A percentile compares a stretch with the other conserved stretches of the same genome.
phyloP scores from a whole-genome alignment of 2,329 filamentous ascomycete genomes.

The Lachnellula suecica region DNA sequence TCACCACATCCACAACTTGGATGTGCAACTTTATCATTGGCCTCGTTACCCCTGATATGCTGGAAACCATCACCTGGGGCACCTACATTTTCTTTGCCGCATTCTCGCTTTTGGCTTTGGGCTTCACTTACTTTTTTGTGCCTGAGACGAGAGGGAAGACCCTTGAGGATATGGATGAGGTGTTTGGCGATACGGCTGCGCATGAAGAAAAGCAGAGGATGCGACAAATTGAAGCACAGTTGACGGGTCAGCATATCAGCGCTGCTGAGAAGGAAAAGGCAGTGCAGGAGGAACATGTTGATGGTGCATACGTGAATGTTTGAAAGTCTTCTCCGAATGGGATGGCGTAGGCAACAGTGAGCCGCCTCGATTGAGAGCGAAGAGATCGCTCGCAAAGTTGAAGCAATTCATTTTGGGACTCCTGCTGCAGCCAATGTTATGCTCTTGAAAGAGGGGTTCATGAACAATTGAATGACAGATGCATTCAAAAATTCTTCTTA shows the following conservation, averaged over 20 bases:
- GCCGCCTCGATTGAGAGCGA: too few species aligned
- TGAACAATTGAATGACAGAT: too few species aligned
- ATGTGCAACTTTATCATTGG: conserved; percentile 55
- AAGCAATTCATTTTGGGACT: too few species aligned
- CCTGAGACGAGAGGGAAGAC: conserved; percentile 57
- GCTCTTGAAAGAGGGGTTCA: too few species aligned
- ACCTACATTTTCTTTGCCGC: conserved; percentile 61
- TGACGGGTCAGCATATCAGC: conserved; percentile 9
- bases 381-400: too few species aligned
- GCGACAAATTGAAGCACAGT: conserved; percentile 19
- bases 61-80: conserved; percentile 50
- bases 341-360: too few species aligned
- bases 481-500: too few species aligned
- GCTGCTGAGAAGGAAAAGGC: not conserved
- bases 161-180: conserved; percentile 55
- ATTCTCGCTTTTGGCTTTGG: conserved; percentile 47
- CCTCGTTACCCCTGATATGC: conserved; percentile 55
- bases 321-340: too few species aligned
- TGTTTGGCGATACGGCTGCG: conserved; percentile 41
- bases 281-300: not conserved
- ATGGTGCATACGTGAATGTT: not conserved
- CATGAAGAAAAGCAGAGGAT: conserved; percentile 35
- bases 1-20: conserved; percentile 58
- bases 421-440: too few species aligned
- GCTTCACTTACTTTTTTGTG: conserved; percentile 54